These are phyloP conservation scores for Gastrolobium villosum DNA, from an alignment of 306 rosid genomes.

Conservation along the genomic window DNA sequence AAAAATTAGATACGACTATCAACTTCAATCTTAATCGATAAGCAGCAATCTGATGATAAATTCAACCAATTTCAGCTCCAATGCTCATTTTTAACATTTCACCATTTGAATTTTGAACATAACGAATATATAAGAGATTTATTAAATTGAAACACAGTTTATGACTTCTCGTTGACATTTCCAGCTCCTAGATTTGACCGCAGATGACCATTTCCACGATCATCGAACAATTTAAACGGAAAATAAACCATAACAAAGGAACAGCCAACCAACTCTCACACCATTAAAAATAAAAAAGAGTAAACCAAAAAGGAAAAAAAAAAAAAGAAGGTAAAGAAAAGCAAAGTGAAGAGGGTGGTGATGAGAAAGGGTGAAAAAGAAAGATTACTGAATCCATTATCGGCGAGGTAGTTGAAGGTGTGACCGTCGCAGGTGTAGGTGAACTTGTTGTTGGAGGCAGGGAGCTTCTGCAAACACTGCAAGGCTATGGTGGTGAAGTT, in stretches of 20 bases:
- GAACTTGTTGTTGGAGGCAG: constrained; percentile 71
- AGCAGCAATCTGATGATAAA: background rate
- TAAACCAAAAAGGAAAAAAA: background rate
- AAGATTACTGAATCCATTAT: constrained; percentile 69
- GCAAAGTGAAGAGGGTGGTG: background rate
- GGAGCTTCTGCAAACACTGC: constrained; percentile 79
- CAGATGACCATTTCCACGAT: background rate
- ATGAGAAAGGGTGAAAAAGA: background rate
- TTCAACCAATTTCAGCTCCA: constrained; percentile 5
- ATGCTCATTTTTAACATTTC: background rate
- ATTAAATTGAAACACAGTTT: background rate
- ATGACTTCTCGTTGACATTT: background rate
- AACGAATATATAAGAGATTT: constrained; percentile 19
- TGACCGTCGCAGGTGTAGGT: constrained; percentile 81
- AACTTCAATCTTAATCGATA: background rate
- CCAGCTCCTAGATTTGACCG: background rate
- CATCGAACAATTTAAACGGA: background rate
- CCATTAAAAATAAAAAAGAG: background rate
- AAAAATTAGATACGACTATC: background rate
- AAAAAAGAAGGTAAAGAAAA: no score
- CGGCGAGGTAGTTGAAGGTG: constrained; percentile 77
- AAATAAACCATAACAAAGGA: background rate
- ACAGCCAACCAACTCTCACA: no score
- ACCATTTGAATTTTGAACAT: background rate
- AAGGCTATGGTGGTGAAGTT: constrained; percentile 72